Evolutionary conservation across 2,329 filamentous ascomycete species (phyloP).

Genomic region (Fusarium marasasianum): DNA sequence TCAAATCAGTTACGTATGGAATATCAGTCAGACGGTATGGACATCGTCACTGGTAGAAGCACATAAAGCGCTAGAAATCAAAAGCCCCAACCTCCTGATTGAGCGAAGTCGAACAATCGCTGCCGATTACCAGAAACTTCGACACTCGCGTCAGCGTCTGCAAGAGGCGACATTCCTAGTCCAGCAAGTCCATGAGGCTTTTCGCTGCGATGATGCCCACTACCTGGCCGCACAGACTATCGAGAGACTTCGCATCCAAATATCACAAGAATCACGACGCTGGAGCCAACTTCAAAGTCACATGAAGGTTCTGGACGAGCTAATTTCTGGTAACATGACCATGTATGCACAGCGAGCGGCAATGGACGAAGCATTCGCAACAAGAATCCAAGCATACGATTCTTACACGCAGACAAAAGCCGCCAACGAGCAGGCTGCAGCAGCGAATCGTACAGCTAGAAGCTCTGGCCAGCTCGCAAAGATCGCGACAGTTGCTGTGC

Average conservation of each 20-base stretch:
- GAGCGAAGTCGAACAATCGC: not conserved
- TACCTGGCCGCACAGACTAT: not conserved
- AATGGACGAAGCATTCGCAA: not conserved
- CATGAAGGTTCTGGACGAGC: not conserved
- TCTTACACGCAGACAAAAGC: not conserved
- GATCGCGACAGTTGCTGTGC: not conserved
- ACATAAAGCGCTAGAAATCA: rapidly evolving
- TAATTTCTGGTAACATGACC: not conserved
- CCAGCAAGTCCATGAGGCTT: not conserved
- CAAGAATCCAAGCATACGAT: not conserved
- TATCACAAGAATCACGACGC: not conserved
- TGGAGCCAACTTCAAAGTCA: not conserved
- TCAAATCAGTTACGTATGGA: rapidly evolving
- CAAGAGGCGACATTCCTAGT: not conserved
- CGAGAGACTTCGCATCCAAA: not conserved
- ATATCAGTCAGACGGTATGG: not conserved
- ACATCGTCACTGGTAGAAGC: rapidly evolving
- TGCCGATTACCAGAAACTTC: not conserved
- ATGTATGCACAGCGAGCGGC: not conserved
- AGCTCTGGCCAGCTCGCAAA: not conserved
- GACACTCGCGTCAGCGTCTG: not conserved
- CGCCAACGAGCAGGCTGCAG: not conserved
- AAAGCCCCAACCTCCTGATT: not conserved
- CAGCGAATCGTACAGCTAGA: not conserved
- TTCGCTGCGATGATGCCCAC: not conserved